Conservation (phyloP, 345 rosid genomes). For the Salix suchowensis region DNA sequence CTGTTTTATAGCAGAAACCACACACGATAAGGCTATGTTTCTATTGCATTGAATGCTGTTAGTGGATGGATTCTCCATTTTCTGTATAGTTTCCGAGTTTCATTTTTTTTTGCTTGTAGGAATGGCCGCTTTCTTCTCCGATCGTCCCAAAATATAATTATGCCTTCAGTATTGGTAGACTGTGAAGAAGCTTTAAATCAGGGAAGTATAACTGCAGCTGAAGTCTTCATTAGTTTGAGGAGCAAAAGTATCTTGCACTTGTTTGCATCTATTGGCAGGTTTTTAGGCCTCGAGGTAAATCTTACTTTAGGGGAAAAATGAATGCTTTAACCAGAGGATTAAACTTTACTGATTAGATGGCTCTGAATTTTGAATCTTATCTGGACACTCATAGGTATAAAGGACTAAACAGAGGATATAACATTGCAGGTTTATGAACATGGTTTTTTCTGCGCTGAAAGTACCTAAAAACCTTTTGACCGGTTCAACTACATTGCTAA, state of each 20-base stretch:
- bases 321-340: background rate
- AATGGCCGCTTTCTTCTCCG: slow-evolving; percentile 82
- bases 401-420: slow-evolving; percentile 16
- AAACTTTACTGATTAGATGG: background rate
- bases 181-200: slow-evolving; percentile 93
- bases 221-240: slow-evolving; percentile 76
- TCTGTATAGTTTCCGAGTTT: slow-evolving; percentile 7
- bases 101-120: slow-evolving; percentile 43
- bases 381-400: background rate
- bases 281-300: slow-evolving; percentile 89
- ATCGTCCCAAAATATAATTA: slow-evolving; percentile 62
- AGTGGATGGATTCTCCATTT: background rate
- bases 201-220: slow-evolving; percentile 70
- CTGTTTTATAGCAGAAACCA: background rate
- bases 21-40: background rate
- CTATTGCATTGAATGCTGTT: background rate
- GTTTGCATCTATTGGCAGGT: slow-evolving; percentile 82
- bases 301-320: background rate
- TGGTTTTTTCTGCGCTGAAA: slow-evolving; percentile 62
- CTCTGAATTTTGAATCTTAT: background rate
- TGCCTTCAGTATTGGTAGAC: slow-evolving; percentile 50
- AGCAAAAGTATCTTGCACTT: slow-evolving; percentile 84
- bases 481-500: slow-evolving; percentile 55
- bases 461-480: slow-evolving; percentile 59
- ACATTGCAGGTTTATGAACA: slow-evolving; percentile 77